Evolutionary conservation across 2,329 filamentous ascomycete genomes (phyloP), one percentile per base, ranked within the genome.

Genomic region (Mycosphaerella sp.): DNA sequence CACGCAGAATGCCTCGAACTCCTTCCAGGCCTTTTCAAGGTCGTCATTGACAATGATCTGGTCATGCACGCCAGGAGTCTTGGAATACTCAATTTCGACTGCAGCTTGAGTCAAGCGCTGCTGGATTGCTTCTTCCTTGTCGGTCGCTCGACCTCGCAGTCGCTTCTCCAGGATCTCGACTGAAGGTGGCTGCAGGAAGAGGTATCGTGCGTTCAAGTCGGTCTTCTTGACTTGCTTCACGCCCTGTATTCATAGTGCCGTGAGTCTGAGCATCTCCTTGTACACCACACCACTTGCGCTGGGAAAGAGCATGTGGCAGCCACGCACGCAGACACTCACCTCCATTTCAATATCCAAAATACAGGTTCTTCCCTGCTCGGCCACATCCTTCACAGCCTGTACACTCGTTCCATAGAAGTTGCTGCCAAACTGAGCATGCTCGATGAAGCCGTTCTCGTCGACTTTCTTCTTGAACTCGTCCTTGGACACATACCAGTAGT

Each of bases 301-400:
- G 14, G 6, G 29, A 4, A 21, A 42, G n/a, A 40, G 7, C 4
- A 5, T 3, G 9, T 10, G 1, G 64, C 74, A 34, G 29, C 11
- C 5, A 51, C 48, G 45, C 69, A 86, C 84, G 64, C 74, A 34
- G 29, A 21, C 5, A 51, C 48, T 51, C 69, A 86, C 84, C 81
- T 95, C 90, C 89, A 96, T 95, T 78, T 96, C 92, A 68, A 96
- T 97, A 70, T 97, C 92, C 62, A 96, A 76, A 45, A 96, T 83
- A 58, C 91, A 92, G 14, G 84, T 85, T 72, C 82, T 81, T 44
- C 79, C 79, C 73, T 84, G 82, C 57, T 81, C 80, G 2, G 80
- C 80, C 69, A 91, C 84, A 66, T 88, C 82, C 70, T 85, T 80
- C 59, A 95, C 89, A 29, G 89, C 89, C 71, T 80, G 78, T 67